Evolutionary conservation across 441 rosid genomes (phyloP), one percentile per base, ranked within the genome.

Genomic region (Melastoma candidum): DNA sequence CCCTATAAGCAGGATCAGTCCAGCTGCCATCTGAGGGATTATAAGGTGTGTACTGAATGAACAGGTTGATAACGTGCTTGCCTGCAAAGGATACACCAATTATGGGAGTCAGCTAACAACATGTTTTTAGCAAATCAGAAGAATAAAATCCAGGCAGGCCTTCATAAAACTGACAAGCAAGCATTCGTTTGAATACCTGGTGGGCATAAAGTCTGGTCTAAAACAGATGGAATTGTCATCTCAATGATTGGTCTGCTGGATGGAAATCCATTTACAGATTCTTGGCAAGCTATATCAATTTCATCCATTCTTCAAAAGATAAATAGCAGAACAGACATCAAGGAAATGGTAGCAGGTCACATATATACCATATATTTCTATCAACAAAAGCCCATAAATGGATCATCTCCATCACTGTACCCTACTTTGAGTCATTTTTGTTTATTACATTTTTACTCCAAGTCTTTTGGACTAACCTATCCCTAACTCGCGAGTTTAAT

Each of bases 201-300:
- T 51, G 95, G 97, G 49, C 92, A 87, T 61, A 90, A 87, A 43
- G 96, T 92, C 59, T 68, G 74, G 76, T 92, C 98, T 49, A 87
- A 62, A 12, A 67, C 68, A 46, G 96, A 84, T 53, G 93, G 96
- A 65, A 90, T 83, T 26, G 95, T 84, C 96, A 90, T 87, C 68
- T 90, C 96, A 43, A 92, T 82, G 64, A 87, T 59, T 49, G 98
- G 98, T 71, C 84, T 83, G 70, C 66, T 63, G 11, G 94, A 87
- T 64, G 95, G 90, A 49, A 82, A 47, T 57, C 96, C 96, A 60
- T 76, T 87, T 41, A 67, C 83, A 17, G 89, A 74, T 66, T 87
- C 98, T 75, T 79, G 89, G 71, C 89, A 77, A 11, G 95, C 96
- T 59, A 61, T 59, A 66, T 87, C 77, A 63, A 92, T 83, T 75